Base-by-base conservation (phyloP, 2,329 filamentous ascomycete genomes). In the Westerdykella aurantiaca region DNA sequence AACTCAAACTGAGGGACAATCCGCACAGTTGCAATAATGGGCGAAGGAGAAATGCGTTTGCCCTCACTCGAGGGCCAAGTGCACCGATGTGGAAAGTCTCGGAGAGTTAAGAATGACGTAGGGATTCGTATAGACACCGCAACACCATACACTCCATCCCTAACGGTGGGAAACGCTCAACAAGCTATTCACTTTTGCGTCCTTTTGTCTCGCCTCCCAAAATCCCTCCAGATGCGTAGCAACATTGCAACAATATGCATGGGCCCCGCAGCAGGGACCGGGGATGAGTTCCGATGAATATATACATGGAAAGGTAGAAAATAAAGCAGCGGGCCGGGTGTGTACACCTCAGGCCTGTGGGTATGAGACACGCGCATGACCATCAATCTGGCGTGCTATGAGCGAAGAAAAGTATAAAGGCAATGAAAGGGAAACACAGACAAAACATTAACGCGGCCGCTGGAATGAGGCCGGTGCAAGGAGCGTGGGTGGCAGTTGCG, bases 361-460 rank as follows among this genome's bases (percentile, higher is more conserved):
- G 50, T 53, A 53, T 55, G 51, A 51, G 47, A 53, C 47, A 50
- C 46, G 46, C 46, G 37, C 41, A 21, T 38, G 34, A 42, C 40
- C 39, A 41, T 42, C 42, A 45, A 41, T 43, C 46, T 44, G 41
- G 45, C 48, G 49, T 46, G 52, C 45, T 43, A 43, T 31, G 37
- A 38, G 37, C 37, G 18, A 43, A 41, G 33, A 42, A 44, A 31
- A 33, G 42, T 40, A 31, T 39, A 53, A 38, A 22, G 25, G 29
- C 12, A 31, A 41, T 22, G 25, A 40, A 23, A 17, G 40, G 14
- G 37, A 21, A 14, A 25, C 3, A 42, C 38, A 46, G 35, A 48
- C 37, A 52, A 55, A 46, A 58, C 53, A 58, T 60, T 55, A 59
- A 40, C 42, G 41, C 43, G 40, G 43, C 47, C 45, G 46, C 47